These are phyloP conservation scores for Penicillium olsonii DNA, from an alignment of 2,329 filamentous ascomycete species.

Conservation along the genomic window DNA sequence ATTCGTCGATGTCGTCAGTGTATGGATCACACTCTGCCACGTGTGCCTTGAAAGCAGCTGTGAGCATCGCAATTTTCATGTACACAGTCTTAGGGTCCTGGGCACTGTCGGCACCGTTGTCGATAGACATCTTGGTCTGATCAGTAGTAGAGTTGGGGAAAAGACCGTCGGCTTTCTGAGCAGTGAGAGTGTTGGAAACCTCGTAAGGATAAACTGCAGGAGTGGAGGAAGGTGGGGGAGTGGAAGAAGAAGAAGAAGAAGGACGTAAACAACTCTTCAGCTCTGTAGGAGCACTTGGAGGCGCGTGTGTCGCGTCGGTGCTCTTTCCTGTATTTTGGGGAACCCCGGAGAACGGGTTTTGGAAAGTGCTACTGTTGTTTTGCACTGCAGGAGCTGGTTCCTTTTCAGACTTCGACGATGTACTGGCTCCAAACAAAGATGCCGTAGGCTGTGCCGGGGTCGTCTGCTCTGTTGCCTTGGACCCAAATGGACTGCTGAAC, in stretches of 20 bases:
- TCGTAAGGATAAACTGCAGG: not conserved
- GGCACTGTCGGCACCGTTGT: no score
- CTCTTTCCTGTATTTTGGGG: not conserved
- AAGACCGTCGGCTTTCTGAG: slow-evolving; percentile 10
- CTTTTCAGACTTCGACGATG: not conserved
- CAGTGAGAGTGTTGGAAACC: slow-evolving; percentile 3
- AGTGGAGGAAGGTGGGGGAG: slow-evolving; percentile 1
- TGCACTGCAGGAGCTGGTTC: not conserved
- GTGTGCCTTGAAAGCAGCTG: slow-evolving; percentile 36
- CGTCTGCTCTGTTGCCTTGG: slow-evolving; percentile 10
- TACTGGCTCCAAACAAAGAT: not conserved
- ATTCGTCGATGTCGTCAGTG: slow-evolving; percentile 36
- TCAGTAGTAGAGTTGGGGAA: slow-evolving; percentile 1
- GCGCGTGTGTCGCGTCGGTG: not conserved
- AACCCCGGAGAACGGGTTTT: not conserved
- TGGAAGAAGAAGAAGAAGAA: not conserved
- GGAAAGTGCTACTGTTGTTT: not conserved
- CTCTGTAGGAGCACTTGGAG: not conserved
- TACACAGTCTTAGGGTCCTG: slow-evolving; percentile 3
- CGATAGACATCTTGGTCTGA: not conserved
- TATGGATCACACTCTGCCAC: slow-evolving; percentile 34
- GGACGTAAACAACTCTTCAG: not conserved
- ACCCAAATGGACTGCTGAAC: slow-evolving; percentile 10
- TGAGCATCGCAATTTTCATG: slow-evolving; percentile 37
- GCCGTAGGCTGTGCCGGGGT: not conserved